Evolutionary conservation across 2,329 filamentous ascomycete species (phyloP).

Genomic region (Aspergillus sp.): DNA sequence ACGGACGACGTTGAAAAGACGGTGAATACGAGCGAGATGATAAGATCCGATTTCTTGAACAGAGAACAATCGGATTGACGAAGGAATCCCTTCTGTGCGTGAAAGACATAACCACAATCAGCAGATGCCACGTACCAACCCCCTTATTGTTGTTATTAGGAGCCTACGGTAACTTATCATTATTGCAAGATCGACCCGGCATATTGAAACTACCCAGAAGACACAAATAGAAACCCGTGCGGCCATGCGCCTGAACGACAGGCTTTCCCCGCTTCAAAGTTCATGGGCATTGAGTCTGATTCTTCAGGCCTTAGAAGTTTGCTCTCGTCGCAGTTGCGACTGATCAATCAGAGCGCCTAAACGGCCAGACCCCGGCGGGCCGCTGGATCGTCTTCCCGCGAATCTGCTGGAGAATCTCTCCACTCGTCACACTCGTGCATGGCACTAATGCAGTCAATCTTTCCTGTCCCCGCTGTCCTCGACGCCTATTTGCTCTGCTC

Average conservation of each 20-base stretch:
- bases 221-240: constrained; percentile 9
- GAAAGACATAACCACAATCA: background rate
- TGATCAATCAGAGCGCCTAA: constrained; percentile 16
- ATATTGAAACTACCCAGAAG: background rate
- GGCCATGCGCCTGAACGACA: background rate
- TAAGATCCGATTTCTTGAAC: background rate
- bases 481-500: constrained; percentile 9
- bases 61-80: background rate
- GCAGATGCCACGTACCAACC: background rate
- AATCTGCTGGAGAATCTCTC: constrained; percentile 20
- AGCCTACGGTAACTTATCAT: background rate
- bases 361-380: constrained; percentile 13
- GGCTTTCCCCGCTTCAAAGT: constrained; percentile 4
- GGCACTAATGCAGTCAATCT: constrained; percentile 14
- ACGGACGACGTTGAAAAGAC: constrained; percentile 6
- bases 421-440: constrained; percentile 19
- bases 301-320: constrained; percentile 8
- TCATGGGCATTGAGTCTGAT: background rate
- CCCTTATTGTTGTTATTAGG: background rate
- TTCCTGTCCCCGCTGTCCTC: constrained; percentile 7
- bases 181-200: background rate
- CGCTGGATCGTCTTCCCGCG: constrained; percentile 21
- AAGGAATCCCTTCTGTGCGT: background rate
- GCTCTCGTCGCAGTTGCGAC: background rate
- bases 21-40: constrained; percentile 2